Base-by-base conservation (phyloP, 2,329 filamentous ascomycete species). In the Pseudogymnoascus sp. region DNA sequence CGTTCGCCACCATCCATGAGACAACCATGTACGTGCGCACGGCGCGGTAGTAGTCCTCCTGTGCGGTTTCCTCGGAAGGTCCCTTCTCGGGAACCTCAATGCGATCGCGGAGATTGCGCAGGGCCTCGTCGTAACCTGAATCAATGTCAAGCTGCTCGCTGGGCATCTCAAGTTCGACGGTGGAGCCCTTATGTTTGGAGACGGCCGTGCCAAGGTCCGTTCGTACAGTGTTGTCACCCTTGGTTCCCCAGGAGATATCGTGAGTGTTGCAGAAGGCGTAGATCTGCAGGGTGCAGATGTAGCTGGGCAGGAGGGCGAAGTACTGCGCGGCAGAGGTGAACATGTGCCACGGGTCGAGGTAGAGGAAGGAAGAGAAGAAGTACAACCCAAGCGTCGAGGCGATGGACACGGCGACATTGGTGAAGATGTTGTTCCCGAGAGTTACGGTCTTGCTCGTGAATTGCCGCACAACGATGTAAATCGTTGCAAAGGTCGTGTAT, bases 241-340 rank as follows among this genome's bases (percentile, higher is more conserved):
- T 99, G 52, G 94, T 99, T 48, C 94, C 94, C 94, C 94, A 99
- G 0, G 92, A 96, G 18, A 99, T 92, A 73, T 99, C 94, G 82
- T 99, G 94, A 0, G 93, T 96, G 78, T 99, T 99, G 80, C 94
- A 97, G 76, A 99, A 99, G 45, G 94, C 94, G 76, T 99, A 99
- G 18, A 97, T 92, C 75, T 99, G 94, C 2, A 99, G 82, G 0
- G 91, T 97, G 79, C 94, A 97, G 75, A 99, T 96, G 78, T 97
- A 99, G 39, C 82, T 87, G 0, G 94, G 94, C 36, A 99, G 81
- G 27, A 99, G 85, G 55, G 92, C 82, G 73, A 99, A 97, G 79
- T 99, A 99, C 74, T 97, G 92, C 0, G 82, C 84, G 0, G 90
- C 87, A 0, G 88, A 93, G 10, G 94, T 99, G 77, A 99, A 89